phyloP scores from a whole-genome alignment of 192 early-diverging fungal genomes.

The Coemansia sp. region DNA sequence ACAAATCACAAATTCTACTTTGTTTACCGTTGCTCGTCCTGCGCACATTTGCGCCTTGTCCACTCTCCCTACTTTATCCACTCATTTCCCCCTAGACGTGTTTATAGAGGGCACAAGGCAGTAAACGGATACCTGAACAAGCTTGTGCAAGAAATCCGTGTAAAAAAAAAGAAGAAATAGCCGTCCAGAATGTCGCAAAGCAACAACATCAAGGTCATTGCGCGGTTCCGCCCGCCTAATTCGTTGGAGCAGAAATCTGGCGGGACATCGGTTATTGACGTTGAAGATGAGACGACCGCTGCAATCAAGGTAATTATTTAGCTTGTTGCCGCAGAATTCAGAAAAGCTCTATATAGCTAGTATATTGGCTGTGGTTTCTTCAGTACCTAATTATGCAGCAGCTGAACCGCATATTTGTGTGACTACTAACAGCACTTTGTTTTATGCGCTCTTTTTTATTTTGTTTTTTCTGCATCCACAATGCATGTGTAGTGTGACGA shows the following conservation, averaged over 20 bases:
- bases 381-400: too few relatives aligned
- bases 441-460: conserved; percentile 5
- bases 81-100: neutral
- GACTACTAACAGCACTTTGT: neutral
- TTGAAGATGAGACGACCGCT: conserved; percentile 66
- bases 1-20: neutral
- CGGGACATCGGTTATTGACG: conserved; percentile 80
- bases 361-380: neutral
- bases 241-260: conserved; percentile 86
- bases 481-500: conserved; percentile 53
- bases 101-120: neutral
- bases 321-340: conserved; percentile 12
- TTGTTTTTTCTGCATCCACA: conserved; percentile 22
- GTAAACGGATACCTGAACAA: neutral
- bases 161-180: neutral
- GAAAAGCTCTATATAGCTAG: too few relatives aligned
- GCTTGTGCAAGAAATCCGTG: neutral
- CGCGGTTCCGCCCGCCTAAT: conserved; percentile 97
- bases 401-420: neutral
- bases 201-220: conserved; percentile 96
- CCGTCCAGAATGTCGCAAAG: conserved; percentile 56
- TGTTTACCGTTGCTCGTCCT: neutral
- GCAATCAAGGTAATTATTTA: conserved; percentile 32
- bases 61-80: neutral
- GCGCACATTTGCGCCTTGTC: conserved; percentile 7